A percentile compares a stretch with the other conserved stretches of the same genome.
phyloP scores from a whole-genome alignment of 1,284 basidiomycete genomes.

The Heterobasidion parviporum region DNA sequence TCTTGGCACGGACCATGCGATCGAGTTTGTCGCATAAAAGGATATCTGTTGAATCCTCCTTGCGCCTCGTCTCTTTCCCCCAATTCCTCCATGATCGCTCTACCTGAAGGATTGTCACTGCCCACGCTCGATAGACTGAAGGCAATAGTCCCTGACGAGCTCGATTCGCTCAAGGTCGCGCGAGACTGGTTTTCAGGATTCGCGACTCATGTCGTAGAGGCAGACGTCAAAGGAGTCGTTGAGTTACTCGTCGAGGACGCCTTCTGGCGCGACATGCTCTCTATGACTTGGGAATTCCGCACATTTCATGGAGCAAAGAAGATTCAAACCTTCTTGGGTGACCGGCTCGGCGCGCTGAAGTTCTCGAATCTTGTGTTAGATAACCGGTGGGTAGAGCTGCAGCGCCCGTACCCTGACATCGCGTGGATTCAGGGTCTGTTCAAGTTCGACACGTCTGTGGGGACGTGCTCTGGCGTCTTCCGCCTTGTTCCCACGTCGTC shows the following conservation, averaged over 20 bases:
- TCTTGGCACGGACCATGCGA: too few relatives aligned
- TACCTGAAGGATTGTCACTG: conserved; percentile 13
- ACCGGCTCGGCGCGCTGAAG: conserved; percentile 30
- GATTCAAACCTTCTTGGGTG: conserved; percentile 36
- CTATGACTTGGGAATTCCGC: conserved; percentile 59
- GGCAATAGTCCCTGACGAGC: conserved; percentile 23
- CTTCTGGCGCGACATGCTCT: conserved; percentile 54
- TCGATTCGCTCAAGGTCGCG: conserved; percentile 28
- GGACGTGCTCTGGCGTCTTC: conserved; percentile 41
- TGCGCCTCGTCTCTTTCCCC: too few relatives aligned
- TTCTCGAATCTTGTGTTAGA: conserved; percentile 32
- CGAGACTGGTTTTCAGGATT: conserved; percentile 41
- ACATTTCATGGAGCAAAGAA: conserved; percentile 40
- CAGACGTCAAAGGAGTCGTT: conserved; percentile 28
- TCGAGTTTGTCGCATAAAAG: too few relatives aligned
- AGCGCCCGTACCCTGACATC: conserved; percentile 44
- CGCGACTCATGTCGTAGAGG: conserved; percentile 22
- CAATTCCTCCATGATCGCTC: too few relatives aligned
- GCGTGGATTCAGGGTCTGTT: conserved; percentile 53
- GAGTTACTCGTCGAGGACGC: conserved; percentile 35
- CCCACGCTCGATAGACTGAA: conserved; percentile 39
- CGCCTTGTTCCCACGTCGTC: conserved; percentile 41
- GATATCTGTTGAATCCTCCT: too few relatives aligned
- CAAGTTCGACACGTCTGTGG: conserved; percentile 46
- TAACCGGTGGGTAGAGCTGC: conserved; percentile 22